A percentile compares a stretch with the other conserved stretches of the same genome.
Conservation (phyloP, 2,329 filamentous ascomycete species). For the Diplodia intermedia region DNA sequence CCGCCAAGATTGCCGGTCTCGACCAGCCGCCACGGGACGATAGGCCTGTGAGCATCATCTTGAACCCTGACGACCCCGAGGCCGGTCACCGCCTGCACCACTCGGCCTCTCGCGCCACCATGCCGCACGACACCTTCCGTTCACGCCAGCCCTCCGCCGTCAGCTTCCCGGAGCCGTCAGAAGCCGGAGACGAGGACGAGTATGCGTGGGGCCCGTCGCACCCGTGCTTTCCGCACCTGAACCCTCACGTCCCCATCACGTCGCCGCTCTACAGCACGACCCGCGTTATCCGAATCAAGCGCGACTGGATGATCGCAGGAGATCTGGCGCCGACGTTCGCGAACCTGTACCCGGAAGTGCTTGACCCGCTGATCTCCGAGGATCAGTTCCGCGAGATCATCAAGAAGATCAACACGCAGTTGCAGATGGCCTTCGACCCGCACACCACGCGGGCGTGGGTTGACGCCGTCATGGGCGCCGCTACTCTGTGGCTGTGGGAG, state of each 20-base stretch:
- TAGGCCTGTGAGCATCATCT: constrained; percentile 19
- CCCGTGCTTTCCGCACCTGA: constrained; percentile 91
- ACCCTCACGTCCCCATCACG: constrained; percentile 83
- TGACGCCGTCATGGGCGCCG: constrained; percentile 77
- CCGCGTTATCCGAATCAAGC: constrained; percentile 86
- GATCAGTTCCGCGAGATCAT: constrained; percentile 85
- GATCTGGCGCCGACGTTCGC: constrained; percentile 93
- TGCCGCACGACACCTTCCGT: constrained; percentile 27
- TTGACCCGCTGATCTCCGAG: constrained; percentile 85
- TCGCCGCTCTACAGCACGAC: constrained; percentile 79
- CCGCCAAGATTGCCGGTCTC: constrained; percentile 24
- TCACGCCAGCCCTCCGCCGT: constrained; percentile 30
- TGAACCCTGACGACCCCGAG: constrained; percentile 28
- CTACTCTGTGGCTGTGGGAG: constrained; percentile 95
- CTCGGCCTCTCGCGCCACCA: constrained; percentile 30
- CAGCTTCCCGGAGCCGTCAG: constrained; percentile 19
- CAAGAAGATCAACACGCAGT: constrained; percentile 78
- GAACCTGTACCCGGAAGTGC: constrained; percentile 93
- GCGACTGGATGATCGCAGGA: constrained; percentile 89
- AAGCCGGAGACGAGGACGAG: constrained; percentile 62
- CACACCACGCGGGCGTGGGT: constrained; percentile 77
- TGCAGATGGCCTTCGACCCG: constrained; percentile 81
- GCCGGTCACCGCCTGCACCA: constrained; percentile 31
- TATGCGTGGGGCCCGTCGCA: constrained; percentile 92
- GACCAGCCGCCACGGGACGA: constrained; percentile 15